Conservation (phyloP, 1,284 basidiomycete species). For the Papiliotrema laurentii region DNA sequence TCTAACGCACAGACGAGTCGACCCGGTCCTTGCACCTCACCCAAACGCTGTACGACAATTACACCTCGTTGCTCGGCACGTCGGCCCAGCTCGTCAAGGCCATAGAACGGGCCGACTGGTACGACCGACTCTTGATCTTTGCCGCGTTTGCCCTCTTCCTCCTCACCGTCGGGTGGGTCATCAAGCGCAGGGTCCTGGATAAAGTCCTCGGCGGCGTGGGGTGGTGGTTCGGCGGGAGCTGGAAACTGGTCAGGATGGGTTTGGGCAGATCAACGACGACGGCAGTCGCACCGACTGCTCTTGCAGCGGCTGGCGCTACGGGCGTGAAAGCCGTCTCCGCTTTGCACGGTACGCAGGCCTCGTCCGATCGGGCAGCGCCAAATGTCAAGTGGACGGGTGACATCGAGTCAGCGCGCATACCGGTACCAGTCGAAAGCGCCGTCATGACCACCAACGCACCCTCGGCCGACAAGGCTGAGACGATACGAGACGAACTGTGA, state of each 20-base stretch:
- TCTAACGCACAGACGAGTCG: constrained; percentile 60
- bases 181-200: constrained; percentile 80
- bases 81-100: constrained; percentile 78
- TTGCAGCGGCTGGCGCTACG: neutral
- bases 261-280: too few relatives aligned
- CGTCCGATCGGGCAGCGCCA: too few relatives aligned
- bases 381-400: too few relatives aligned
- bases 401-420: too few relatives aligned
- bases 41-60: constrained; percentile 70
- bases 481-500: neutral
- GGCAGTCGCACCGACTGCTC: too few relatives aligned
- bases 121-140: constrained; percentile 81
- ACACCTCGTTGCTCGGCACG: constrained; percentile 66
- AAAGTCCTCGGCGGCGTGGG: constrained; percentile 42
- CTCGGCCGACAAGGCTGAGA: neutral
- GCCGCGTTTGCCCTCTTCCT: constrained; percentile 73
- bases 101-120: constrained; percentile 80
- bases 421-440: too few relatives aligned
- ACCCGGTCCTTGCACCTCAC: constrained; percentile 69
- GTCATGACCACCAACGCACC: too few relatives aligned
- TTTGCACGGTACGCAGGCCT: too few relatives aligned
- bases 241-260: constrained; percentile 29
- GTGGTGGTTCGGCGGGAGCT: constrained; percentile 44
- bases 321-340: neutral
- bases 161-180: constrained; percentile 74